phyloP scores from a whole-genome alignment of 192 early-diverging fungal genomes.

The Obelidium mucronatum region DNA sequence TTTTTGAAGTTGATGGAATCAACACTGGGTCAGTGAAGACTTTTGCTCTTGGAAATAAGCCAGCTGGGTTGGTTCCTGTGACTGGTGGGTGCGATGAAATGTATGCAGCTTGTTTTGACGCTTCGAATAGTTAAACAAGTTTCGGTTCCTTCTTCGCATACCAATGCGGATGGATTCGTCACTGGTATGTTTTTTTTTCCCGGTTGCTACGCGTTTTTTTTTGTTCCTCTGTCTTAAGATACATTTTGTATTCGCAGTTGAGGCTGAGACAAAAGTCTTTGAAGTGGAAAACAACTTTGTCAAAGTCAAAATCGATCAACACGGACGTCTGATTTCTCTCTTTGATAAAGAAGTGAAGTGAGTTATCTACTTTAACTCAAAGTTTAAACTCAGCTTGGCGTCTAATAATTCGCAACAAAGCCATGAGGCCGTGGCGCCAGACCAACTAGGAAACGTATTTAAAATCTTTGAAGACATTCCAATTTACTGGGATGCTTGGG shows the following conservation, averaged over 20 bases:
- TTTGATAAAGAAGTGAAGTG: slow-evolving; percentile 65
- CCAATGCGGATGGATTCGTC: slow-evolving; percentile 24
- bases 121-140: slow-evolving; percentile 2
- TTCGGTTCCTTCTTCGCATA: neutral
- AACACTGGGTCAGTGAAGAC: slow-evolving; percentile 11
- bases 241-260: too few relatives aligned
- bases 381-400: neutral
- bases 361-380: too few relatives aligned
- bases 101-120: neutral
- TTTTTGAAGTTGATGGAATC: slow-evolving; percentile 12
- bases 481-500: slow-evolving; percentile 82
- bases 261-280: slow-evolving; percentile 37
- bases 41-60: slow-evolving; percentile 33
- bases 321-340: slow-evolving; percentile 76
- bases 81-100: slow-evolving; percentile 14
- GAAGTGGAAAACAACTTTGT: slow-evolving; percentile 82
- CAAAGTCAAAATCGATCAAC: slow-evolving; percentile 69
- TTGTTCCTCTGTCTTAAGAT: too few relatives aligned
- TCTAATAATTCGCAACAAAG: slow-evolving; percentile 32
- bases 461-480: slow-evolving; percentile 88
- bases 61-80: slow-evolving; percentile 35
- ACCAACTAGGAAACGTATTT: slow-evolving; percentile 76
- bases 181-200: neutral
- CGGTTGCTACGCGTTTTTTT: too few relatives aligned
- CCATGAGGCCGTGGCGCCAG: slow-evolving; percentile 62